Percentiles rank a stretch among this genome's conserved stretches.
These are phyloP conservation scores for Liquidambar formosana DNA, from an alignment of 164 flowering plant genomes.

Conservation along the genomic window DNA sequence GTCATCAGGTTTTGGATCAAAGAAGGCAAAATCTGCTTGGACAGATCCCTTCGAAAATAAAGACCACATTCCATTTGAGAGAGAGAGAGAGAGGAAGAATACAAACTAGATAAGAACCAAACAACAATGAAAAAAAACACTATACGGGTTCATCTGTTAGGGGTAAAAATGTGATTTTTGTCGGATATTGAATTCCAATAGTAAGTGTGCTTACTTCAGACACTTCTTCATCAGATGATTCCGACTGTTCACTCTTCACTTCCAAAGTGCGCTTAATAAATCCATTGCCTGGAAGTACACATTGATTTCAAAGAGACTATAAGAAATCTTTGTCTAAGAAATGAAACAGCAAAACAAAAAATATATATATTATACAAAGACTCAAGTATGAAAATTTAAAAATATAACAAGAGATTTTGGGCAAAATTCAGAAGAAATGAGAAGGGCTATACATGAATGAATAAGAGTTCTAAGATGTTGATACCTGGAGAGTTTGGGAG, in stretches of 20 bases:
- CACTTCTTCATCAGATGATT: constrained; percentile 60
- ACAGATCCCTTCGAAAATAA: constrained; percentile 48
- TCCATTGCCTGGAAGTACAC: constrained; percentile 27
- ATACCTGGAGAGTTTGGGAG: constrained; percentile 35
- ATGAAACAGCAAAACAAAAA: neutral
- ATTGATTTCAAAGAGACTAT: neutral
- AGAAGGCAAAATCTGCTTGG: constrained; percentile 91
- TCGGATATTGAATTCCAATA: neutral
- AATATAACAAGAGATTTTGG: neutral
- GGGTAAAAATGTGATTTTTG: neutral
- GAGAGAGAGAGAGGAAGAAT: too few species aligned
- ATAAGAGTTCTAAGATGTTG: neutral
- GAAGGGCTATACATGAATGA: too few species aligned
- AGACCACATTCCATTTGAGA: neutral
- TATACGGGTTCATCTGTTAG: neutral
- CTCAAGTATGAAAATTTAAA: neutral
- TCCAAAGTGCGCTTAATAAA: constrained; percentile 11
- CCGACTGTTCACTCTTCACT: constrained; percentile 22
- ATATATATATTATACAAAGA: neutral
- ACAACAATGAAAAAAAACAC: neutral
- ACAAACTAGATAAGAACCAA: neutral
- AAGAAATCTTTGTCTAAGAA: neutral
- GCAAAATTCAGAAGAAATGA: too few species aligned
- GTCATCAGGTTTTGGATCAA: constrained; percentile 82
- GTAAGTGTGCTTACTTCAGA: constrained; percentile 43